Conservation (phyloP, 1,284 basidiomycete species). For the Mycena sp. region DNA sequence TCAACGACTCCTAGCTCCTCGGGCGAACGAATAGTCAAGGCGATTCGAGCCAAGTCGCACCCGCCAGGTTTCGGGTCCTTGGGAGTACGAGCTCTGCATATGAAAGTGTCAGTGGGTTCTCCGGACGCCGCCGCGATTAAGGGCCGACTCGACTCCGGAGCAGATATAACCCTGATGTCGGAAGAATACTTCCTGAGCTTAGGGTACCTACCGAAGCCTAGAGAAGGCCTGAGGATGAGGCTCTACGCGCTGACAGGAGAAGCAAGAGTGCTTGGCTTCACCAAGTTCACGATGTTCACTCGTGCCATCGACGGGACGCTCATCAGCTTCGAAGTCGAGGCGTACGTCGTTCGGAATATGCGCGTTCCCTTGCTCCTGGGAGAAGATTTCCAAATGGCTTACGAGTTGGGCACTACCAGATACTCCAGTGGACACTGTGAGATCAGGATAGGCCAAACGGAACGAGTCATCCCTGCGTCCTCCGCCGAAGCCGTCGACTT, state of each 20-base stretch:
- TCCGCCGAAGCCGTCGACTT: neutral
- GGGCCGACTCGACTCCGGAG: neutral
- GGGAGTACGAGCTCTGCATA: neutral
- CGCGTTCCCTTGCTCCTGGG: neutral
- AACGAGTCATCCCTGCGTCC: neutral
- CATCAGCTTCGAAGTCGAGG: neutral
- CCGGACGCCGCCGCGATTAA: neutral
- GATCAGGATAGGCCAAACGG: neutral
- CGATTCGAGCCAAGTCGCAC: neutral
- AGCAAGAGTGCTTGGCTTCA: neutral
- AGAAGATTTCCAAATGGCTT: too few relatives aligned
- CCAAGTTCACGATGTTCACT: neutral
- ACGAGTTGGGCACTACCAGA: neutral
- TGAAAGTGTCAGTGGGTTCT: neutral
- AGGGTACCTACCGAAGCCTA: neutral
- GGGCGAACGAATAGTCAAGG: neutral
- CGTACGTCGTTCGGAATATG: neutral
- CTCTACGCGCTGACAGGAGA: neutral
- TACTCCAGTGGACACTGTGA: neutral
- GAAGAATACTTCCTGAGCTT: neutral
- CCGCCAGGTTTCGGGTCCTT: neutral
- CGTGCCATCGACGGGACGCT: neutral
- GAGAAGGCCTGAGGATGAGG: neutral
- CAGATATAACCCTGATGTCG: neutral
- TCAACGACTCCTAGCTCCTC: too few relatives aligned